Base-by-base conservation (phyloP, 2,329 filamentous ascomycete genomes). In the Plectosphaerella cucumerina region DNA sequence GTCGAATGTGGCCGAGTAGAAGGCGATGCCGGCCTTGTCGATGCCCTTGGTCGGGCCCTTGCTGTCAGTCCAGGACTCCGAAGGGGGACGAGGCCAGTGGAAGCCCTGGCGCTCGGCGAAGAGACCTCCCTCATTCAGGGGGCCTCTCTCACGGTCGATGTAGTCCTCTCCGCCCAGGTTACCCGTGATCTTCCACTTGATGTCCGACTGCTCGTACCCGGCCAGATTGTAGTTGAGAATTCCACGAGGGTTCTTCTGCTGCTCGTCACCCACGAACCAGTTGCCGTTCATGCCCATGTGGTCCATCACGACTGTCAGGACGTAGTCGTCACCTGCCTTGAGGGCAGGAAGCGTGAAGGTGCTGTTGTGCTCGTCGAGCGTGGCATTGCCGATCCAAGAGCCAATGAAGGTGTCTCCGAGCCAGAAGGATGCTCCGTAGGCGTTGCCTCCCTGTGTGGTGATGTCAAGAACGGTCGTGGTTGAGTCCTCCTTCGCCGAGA, bases 211-310 rank as follows among this genome's bases (percentile, higher is more conserved):
- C n/a, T 63, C 54, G 53, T 73, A 74, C 14, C 74, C 74, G 0
- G 67, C 55, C 43, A 87, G 72, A 4, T 59, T 62, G 66, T 81
- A 86, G 65, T 79, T 68, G 26, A 85, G 65, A 54, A 87, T 78
- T 21, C 77, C 84, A 49, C 76, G 78, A 4, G 74, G 78, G 51
- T 74, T 70, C 72, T 84, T 84, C 73, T 84, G 82, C 4, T 67
- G 63, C 31, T 84, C 80, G 5, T 65, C 58, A 2, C 80, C 81
- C 3, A 82, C 76, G 11, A 69, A 69, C 70, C 77, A 81, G 65
- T 84, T 80, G 58, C 85, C 79, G 53, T 89, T 79, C 2, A 87
- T 71, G 0, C 86, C 85, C 70, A 85, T 86, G 66, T 85, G 82
- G 65, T 89, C 87, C 20, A 89, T 69, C 0, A 89, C 68, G 5